Percentiles rank a stretch among this genome's conserved stretches.
Evolutionary conservation across 2,329 filamentous ascomycete genomes (phyloP).

Genomic region (Torrubiellomyces zombiae): DNA sequence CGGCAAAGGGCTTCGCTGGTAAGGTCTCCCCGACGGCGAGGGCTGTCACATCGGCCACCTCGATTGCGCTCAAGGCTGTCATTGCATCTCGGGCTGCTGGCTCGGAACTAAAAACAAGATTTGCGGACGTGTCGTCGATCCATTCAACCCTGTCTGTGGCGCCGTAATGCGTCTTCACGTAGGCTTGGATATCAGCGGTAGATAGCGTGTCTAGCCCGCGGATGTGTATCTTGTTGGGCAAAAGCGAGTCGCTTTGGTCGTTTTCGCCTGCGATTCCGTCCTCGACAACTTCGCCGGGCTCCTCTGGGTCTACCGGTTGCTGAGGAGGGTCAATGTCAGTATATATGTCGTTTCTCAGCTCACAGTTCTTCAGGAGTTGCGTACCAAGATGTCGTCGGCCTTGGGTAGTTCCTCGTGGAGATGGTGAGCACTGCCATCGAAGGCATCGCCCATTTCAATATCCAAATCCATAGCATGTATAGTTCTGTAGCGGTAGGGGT

Average conservation of each 20-base stretch:
- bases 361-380: neutral
- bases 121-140: conserved; percentile 87
- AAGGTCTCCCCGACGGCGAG: conserved; percentile 47
- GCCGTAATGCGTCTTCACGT: conserved; percentile 51
- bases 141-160: conserved; percentile 58
- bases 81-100: conserved; percentile 36
- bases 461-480: conserved; percentile 60
- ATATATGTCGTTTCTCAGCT: neutral
- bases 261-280: conserved; percentile 12
- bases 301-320: conserved; percentile 20
- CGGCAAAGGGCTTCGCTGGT: conserved; percentile 50
- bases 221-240: conserved; percentile 56
- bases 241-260: conserved; percentile 11
- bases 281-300: conserved; percentile 21
- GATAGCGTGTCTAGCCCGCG: conserved; percentile 69
- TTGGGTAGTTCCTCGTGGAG: conserved; percentile 11
- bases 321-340: conserved; percentile 8
- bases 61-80: conserved; percentile 30
- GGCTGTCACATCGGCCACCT: conserved; percentile 35
- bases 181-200: conserved; percentile 63
- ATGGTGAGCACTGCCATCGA: conserved; percentile 16
- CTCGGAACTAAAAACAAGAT: conserved; percentile 56
- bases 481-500: no score
- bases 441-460: conserved; percentile 55
- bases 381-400: conserved; percentile 21